These are phyloP conservation scores for Anthostomella pinea DNA, from an alignment of 2,329 filamentous ascomycete genomes.

Conservation along the genomic window DNA sequence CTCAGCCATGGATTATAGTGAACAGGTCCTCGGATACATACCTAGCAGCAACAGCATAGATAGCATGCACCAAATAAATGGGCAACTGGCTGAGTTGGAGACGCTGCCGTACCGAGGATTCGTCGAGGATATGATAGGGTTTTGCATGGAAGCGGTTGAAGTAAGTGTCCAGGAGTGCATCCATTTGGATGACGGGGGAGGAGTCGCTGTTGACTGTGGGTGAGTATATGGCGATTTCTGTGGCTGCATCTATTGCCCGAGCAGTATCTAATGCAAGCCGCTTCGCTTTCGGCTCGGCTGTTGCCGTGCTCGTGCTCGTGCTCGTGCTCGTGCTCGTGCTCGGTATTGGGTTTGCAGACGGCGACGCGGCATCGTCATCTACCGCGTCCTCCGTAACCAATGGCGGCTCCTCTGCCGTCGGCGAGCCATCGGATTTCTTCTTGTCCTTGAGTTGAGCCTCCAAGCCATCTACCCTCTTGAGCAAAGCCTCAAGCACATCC, in stretches of 20 bases:
- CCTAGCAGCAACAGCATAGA: slow-evolving; percentile 63
- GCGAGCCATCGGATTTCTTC: slow-evolving; percentile 45
- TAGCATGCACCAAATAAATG: slow-evolving; percentile 50
- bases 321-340: too few species aligned
- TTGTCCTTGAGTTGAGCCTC: slow-evolving; percentile 76
- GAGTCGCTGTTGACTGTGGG: slow-evolving; percentile 42
- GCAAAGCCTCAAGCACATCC: slow-evolving; percentile 77
- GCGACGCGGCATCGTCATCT: slow-evolving; percentile 20
- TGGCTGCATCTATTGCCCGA: slow-evolving; percentile 30
- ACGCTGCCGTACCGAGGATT: slow-evolving; percentile 69
- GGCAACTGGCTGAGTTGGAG: slow-evolving; percentile 67
- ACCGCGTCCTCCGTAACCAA: slow-evolving; percentile 27
- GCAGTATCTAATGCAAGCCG: slow-evolving; percentile 37
- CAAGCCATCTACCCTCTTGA: slow-evolving; percentile 82
- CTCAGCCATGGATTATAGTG: slow-evolving; percentile 13
- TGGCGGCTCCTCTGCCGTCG: slow-evolving; percentile 33
- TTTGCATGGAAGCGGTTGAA: slow-evolving; percentile 78
- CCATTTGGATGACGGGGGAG: slow-evolving; percentile 49
- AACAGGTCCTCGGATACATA: slow-evolving; percentile 31
- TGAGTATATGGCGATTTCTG: slow-evolving; percentile 42
- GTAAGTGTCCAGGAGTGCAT: slow-evolving; percentile 72
- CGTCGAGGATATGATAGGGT: slow-evolving; percentile 78
- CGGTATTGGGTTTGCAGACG: slow-evolving; percentile 17
- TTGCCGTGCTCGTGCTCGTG: too few species aligned
- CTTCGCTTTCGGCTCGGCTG: slow-evolving; percentile 41